Base-by-base conservation (phyloP, 1,139 yeast species). In the Lizanozyma gosingica region DNA sequence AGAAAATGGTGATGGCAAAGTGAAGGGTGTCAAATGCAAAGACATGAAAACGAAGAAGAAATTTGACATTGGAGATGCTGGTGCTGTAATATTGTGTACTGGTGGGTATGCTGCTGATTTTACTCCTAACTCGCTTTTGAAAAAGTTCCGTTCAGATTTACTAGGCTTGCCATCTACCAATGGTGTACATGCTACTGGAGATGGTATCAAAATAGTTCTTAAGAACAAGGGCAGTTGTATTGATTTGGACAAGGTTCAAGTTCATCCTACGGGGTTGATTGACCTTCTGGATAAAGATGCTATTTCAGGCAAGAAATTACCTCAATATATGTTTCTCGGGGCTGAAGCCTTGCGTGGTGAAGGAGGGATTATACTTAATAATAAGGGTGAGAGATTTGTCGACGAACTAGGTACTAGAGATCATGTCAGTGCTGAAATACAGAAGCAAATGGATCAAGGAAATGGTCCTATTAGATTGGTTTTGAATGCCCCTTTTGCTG, bases 311-410 rank as follows among this genome's bases (percentile, higher is more conserved):
- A 22, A 6, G 6, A 67, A 65, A 36, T 48, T 52, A 1, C 75
- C 75, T 1, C 50, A 74, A 35, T 80, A 80, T 62, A 75, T 82
- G 48, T 80, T 83, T 51, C 63, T 83, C 37, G 88, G 88, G 14
- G 92, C 92, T 2, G 92, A 83, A 55, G 86, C 87, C 1, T 62
- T 84, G 35, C 69, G 92, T 52, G 90, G 90, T 4, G 78, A 80
- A 53, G 94, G 94, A 39, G 92, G 90, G 4, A 68, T 83, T 33
- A 65, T 84, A 54, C 52, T 84, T 39, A 80, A 81, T 53, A 65
- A 67, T 14, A 65, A 71, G 41, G 86, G 90, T 11, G 71, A 74
- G 45, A 66, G 95, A 48, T 84, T 81, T 59, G 83, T 78, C 36
- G 80, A 82, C 56, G 92, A 81, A 55, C 65, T 85, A 46, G 77